Evolutionary conservation across 345 rosid species (phyloP).

Genomic region (Kandelia obovata): DNA sequence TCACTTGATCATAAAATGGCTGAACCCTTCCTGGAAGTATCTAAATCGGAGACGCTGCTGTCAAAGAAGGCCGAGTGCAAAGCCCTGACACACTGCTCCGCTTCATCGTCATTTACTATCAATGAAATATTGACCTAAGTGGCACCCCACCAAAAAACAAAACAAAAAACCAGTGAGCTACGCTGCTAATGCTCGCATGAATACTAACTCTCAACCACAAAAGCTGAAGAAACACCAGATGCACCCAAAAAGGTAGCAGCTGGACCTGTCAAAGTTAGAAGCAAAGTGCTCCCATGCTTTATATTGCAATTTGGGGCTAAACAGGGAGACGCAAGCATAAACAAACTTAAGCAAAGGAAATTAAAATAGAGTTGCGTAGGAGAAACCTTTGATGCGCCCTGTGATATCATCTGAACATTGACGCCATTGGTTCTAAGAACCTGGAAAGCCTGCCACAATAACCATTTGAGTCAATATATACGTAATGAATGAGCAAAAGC

Average conservation of each 20-base stretch:
- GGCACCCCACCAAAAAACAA: not conserved
- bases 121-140: conserved; percentile 83
- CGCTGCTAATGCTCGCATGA: not conserved
- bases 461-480: not conserved
- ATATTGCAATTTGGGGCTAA: not conserved
- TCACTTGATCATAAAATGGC: conserved; percentile 22
- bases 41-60: conserved; percentile 44
- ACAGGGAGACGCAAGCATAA: not conserved
- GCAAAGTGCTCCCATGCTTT: not conserved
- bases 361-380: not conserved
- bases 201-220: not conserved
- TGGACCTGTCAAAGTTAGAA: no score
- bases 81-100: conserved; percentile 79
- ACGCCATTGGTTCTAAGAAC: conserved; percentile 83
- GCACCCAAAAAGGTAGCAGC: no score
- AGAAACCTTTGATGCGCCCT: conserved; percentile 97
- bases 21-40: conserved; percentile 32
- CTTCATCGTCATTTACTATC: conserved; percentile 77
- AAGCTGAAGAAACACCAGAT: not conserved
- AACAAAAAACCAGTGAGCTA: not conserved
- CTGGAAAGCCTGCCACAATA: conserved; percentile 56
- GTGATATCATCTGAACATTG: conserved; percentile 99
- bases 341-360: conserved; percentile 1
- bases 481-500: not conserved
- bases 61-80: conserved; percentile 78